Conservation (phyloP, 176 grass and related monocot genomes). For the Aegilops speltoides region DNA sequence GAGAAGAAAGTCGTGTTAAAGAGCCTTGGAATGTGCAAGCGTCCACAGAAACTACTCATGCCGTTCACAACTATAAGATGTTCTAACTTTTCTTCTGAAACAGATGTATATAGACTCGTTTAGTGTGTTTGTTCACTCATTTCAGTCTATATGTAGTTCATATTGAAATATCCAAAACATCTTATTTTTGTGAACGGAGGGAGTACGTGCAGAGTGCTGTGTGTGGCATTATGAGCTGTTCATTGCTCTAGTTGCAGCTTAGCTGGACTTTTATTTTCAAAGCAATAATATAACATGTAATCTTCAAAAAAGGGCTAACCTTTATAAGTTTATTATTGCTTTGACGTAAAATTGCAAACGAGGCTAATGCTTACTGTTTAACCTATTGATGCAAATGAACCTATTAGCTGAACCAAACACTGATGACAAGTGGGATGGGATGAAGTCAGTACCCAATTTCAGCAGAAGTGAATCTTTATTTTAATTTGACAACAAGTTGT, state of each 20-base stretch:
- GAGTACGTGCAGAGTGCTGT: neutral
- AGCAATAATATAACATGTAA: too few species aligned
- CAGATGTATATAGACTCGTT: too few species aligned
- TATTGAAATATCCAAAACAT: too few species aligned
- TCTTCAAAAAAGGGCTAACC: too few species aligned
- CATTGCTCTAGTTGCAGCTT: neutral
- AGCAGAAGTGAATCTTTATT: neutral
- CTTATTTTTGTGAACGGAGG: too few species aligned
- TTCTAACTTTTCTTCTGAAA: too few species aligned
- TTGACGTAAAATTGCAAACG: neutral
- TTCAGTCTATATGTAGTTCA: too few species aligned
- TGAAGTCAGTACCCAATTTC: neutral
- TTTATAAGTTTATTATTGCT: neutral
- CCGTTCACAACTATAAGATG: too few species aligned
- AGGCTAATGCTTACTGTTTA: neutral
- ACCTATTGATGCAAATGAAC: neutral
- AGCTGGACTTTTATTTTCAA: too few species aligned
- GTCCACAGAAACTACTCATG: too few species aligned
- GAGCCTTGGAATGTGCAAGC: neutral
- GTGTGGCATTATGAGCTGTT: neutral
- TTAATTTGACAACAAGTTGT: neutral
- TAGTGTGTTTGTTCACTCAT: too few species aligned
- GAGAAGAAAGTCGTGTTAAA: neutral
- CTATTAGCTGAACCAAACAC: neutral
- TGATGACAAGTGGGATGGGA: neutral